Percentiles rank a stretch among this genome's conserved stretches.
Conservation (phyloP, 805 yeast species). For the Candida oleophila region DNA sequence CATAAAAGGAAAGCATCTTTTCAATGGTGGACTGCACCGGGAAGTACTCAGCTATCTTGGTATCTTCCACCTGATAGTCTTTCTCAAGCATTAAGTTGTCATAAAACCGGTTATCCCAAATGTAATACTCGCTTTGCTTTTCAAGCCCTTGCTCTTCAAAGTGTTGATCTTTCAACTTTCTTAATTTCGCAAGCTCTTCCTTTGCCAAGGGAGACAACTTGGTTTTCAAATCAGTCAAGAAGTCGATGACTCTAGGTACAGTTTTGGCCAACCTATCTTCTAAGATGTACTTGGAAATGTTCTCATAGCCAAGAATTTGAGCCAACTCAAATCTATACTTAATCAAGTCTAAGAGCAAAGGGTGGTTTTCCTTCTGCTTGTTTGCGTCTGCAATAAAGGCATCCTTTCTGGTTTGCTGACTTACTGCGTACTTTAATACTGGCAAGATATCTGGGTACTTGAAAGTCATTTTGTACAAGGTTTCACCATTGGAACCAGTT, state of each 20-base stretch:
- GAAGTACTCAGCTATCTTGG: constrained; percentile 72
- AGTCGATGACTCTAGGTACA: constrained; percentile 56
- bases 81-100: constrained; percentile 64
- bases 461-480: constrained; percentile 61
- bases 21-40: constrained; percentile 67
- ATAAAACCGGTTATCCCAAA: constrained; percentile 76
- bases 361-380: constrained; percentile 64
- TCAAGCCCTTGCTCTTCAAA: constrained; percentile 43
- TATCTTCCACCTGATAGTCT: constrained; percentile 70
- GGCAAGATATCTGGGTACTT: constrained; percentile 82
- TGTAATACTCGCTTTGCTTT: constrained; percentile 41
- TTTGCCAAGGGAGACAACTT: constrained; percentile 61
- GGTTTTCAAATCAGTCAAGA: constrained; percentile 58
- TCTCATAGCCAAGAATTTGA: constrained; percentile 59
- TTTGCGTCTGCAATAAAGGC: constrained; percentile 70
- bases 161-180: constrained; percentile 54
- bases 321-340: constrained; percentile 63
- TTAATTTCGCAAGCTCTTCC: constrained; percentile 50
- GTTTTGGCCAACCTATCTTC: constrained; percentile 82
- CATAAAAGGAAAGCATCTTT: constrained; percentile 72
- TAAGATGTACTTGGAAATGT: constrained; percentile 67
- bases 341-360: constrained; percentile 58
- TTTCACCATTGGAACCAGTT: constrained; percentile 36
- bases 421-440: constrained; percentile 68
- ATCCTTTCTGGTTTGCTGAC: constrained; percentile 60